These are phyloP conservation scores for Sanghuangporus baumii DNA, from an alignment of 1,284 basidiomycete species.

Conservation along the genomic window DNA sequence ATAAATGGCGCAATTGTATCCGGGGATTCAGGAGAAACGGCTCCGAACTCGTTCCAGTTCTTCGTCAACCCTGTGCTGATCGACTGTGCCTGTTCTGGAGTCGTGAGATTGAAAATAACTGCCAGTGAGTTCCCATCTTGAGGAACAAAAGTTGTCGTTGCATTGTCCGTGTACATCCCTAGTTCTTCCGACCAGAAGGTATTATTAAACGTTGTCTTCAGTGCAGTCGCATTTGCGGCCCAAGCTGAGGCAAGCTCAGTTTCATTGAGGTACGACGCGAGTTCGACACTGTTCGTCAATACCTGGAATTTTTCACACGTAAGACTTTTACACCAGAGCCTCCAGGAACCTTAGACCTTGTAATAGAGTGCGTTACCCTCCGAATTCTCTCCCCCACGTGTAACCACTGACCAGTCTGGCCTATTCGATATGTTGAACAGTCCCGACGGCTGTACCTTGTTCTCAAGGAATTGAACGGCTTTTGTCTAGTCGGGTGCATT, in stretches of 20 bases:
- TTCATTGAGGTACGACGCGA: slow-evolving; percentile 37
- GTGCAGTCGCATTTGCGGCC: slow-evolving; percentile 35
- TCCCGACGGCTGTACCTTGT: slow-evolving; percentile 39
- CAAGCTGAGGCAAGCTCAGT: slow-evolving; percentile 30
- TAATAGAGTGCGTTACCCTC: slow-evolving; percentile 47
- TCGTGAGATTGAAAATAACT: slow-evolving; percentile 43
- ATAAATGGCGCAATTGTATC: slow-evolving; percentile 49
- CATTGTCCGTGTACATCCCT: slow-evolving; percentile 46
- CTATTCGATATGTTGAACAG: slow-evolving; percentile 41
- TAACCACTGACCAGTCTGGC: slow-evolving; percentile 45
- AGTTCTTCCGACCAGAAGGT: slow-evolving; percentile 38
- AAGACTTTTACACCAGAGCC: neutral
- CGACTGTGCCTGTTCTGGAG: slow-evolving; percentile 34
- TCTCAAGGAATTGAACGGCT: slow-evolving; percentile 39
- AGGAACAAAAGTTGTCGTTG: slow-evolving; percentile 36
- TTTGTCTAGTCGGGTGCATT: slow-evolving; percentile 27
- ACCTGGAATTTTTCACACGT: slow-evolving; percentile 28
- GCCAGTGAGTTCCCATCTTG: slow-evolving; percentile 49
- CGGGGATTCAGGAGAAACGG: slow-evolving; percentile 43
- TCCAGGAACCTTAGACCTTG: slow-evolving; percentile 25
- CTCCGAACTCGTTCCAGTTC: slow-evolving; percentile 46
- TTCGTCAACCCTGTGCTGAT: slow-evolving; percentile 39
- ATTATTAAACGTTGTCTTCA: slow-evolving; percentile 39
- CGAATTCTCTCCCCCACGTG: slow-evolving; percentile 41
- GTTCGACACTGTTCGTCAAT: slow-evolving; percentile 40